Base-by-base conservation (phyloP, 1,139 yeast genomes). In the Blastobotrys raffinosifermentans region DNA sequence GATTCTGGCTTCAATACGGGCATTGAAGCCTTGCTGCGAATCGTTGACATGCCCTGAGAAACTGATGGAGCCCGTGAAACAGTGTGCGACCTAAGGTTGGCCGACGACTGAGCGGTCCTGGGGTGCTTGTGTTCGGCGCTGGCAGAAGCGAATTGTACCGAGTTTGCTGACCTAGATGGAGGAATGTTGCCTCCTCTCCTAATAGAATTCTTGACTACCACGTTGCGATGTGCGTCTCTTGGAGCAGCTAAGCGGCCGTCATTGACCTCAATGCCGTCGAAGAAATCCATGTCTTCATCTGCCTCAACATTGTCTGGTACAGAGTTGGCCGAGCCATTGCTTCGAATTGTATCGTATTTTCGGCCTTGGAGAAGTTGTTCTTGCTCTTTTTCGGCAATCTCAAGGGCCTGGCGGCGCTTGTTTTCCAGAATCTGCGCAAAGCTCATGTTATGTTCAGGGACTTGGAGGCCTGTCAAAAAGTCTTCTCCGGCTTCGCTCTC, bases 191-290 rank as follows among this genome's bases (percentile, higher is more conserved):
- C 11, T n/a, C n/a, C n/a, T n/a, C n/a, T n/a, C 11, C 27, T 10
- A 8, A 25, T 25, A 14, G 14, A 8, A 14, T 14, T 25, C 15
- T 25, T 25, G 15, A 25, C 15, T 13, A 25, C 27, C 7, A 25
- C 27, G 11, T 25, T 8, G 13, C 15, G 13, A 14, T 25, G 27
- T n/a, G 27, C 27, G 5, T 25, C 27, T 5, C 14, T 10, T 6
- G 15, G 27, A 6, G 11, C 15, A 7, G 7, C 11, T 6, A 6
- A 6, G 15, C 15, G 7, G 26, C 41, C 49, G 23, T 38, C 22
- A 16, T 43, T 41, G n/a, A 46, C 19, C 9, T 55, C 60, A 32
- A 53, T 40, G n/a, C 55, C 57, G 7, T 50, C 50, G 17, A 51
- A 35, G 34, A 50, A 40, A 26, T 49, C 51, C 29, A 47, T 51